Evolutionary conservation across 805 yeast species (phyloP).

Genomic region (Clavispora vitiphila): DNA sequence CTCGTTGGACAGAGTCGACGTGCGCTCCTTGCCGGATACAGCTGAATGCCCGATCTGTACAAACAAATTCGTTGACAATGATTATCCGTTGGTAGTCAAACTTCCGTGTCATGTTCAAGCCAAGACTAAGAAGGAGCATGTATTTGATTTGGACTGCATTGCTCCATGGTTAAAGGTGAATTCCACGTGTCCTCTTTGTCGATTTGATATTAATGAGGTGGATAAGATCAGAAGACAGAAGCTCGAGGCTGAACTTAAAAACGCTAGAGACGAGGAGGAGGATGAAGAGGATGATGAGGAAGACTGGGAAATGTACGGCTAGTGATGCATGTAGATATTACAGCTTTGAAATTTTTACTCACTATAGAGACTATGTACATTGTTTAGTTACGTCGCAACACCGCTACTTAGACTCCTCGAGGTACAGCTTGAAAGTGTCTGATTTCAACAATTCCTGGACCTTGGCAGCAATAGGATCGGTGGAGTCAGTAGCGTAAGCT

Average conservation of each 20-base stretch:
- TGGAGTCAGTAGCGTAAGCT: slow-evolving; percentile 24
- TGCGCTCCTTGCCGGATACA: slow-evolving; percentile 32
- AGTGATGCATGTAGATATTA: slow-evolving; percentile 2
- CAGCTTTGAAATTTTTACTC: background rate
- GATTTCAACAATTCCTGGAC: slow-evolving; percentile 68
- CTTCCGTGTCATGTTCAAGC: slow-evolving; percentile 55
- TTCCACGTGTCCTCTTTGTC: slow-evolving; percentile 80
- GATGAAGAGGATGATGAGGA: slow-evolving; percentile 42
- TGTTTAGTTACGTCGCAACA: background rate
- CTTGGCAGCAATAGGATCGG: slow-evolving; percentile 54
- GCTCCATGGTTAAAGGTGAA: slow-evolving; percentile 81
- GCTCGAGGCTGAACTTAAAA: slow-evolving; percentile 30
- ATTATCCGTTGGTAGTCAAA: slow-evolving; percentile 73
- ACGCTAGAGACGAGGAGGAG: slow-evolving; percentile 42
- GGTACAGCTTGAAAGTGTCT: slow-evolving; percentile 61
- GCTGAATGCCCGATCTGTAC: slow-evolving; percentile 87
- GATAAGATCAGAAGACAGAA: slow-evolving; percentile 23
- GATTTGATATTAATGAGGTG: slow-evolving; percentile 58
- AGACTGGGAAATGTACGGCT: slow-evolving; percentile 81
- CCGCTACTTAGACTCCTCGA: slow-evolving; percentile 19
- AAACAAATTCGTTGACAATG: slow-evolving; percentile 61
- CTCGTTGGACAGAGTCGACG: slow-evolving; percentile 61
- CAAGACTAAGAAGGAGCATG: slow-evolving; percentile 43
- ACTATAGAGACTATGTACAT: slow-evolving; percentile 6
- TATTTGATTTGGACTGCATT: slow-evolving; percentile 84